Base-by-base conservation (phyloP, 768 basidiomycete species). In the Lactarius pseudohatsudake region DNA sequence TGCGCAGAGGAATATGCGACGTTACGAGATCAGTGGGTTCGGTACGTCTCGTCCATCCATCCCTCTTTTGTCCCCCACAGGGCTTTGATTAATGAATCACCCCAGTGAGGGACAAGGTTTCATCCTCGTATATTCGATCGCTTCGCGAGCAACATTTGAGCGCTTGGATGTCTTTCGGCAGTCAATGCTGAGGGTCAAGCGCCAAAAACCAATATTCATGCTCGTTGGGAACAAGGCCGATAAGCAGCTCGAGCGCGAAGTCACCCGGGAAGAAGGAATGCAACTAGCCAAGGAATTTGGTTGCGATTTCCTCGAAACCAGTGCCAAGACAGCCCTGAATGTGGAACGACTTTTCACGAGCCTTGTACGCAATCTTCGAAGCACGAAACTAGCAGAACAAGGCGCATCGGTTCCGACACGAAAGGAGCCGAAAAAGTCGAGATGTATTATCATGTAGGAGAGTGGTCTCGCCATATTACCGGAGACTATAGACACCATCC, bases 151-250 rank as follows among this genome's bases (percentile, higher is more conserved):
- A 67, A 94, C 92, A 22, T 98, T 95, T 70, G 90, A 95, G 72
- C 89, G 93, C 5, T 86, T 96, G 66, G 91, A 94, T 73, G 86
- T 90, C 72, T 94, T 95, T 79, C 87, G 92, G 64, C 90, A 94
- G 76, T 91, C 92, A 22, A 93, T 96, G 85, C 79, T 88, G 74
- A 88, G 91, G 69, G 93, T 95, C 59, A 94, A 96, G 78, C 84
- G 94, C 72, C 84, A 86, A 73, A 86, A 88, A 72, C 90, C 94
- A 64, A 86, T 91, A 70, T 92, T 96, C 77, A 91, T 96, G 85
- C 86, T 98, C 66, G 93, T 98, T 66, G 96, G 96, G 72, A 98
- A 98, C 82, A 97, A 98, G 78, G 88, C 86, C 75, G 95, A 98
- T 83, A 92, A 92, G 82, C 84, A 86, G n/a, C 88, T 88, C 70